Percentiles rank a stretch among this genome's conserved stretches.
phyloP scores from a whole-genome alignment of 2,329 filamentous ascomycete genomes.

The Phaeosphaeria sp. region DNA sequence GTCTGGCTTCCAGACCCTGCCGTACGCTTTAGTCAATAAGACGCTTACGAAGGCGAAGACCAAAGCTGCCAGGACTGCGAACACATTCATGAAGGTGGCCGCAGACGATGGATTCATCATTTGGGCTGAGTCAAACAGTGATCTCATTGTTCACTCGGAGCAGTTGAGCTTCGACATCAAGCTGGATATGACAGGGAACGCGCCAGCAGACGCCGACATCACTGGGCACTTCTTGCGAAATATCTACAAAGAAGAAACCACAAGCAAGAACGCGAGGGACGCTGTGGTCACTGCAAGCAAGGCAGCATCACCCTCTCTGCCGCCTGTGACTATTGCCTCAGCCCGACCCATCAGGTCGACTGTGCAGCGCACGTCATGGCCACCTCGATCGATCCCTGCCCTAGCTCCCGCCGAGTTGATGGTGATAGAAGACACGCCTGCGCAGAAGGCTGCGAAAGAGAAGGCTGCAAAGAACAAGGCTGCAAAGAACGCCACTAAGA shows the following conservation, averaged over 20 bases:
- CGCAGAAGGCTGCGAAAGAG: background rate
- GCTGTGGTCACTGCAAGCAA: background rate
- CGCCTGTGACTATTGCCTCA: no score
- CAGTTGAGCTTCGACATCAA: conserved; percentile 6
- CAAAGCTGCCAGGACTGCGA: conserved; percentile 16
- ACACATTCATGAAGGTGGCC: conserved; percentile 11
- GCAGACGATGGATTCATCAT: conserved; percentile 12
- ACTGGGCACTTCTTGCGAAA: conserved; percentile 11
- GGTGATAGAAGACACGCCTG: background rate
- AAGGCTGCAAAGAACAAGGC: background rate
- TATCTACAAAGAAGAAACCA: conserved; percentile 13
- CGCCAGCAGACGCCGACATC: background rate
- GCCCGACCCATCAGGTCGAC: no score
- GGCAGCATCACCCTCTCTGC: no score
- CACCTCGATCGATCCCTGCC: background rate
- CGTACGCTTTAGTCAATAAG: background rate
- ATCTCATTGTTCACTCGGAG: conserved; percentile 22
- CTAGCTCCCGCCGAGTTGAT: background rate
- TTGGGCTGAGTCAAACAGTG: conserved; percentile 12
- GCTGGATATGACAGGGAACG: conserved; percentile 14
- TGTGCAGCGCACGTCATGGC: background rate
- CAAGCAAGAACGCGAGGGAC: background rate
- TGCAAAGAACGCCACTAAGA: no score
- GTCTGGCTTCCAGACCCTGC: conserved; percentile 24
- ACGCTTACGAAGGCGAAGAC: conserved; percentile 19